Base-by-base conservation (phyloP, 108 stramenopile species). In the Chaetoceros muelleri region DNA sequence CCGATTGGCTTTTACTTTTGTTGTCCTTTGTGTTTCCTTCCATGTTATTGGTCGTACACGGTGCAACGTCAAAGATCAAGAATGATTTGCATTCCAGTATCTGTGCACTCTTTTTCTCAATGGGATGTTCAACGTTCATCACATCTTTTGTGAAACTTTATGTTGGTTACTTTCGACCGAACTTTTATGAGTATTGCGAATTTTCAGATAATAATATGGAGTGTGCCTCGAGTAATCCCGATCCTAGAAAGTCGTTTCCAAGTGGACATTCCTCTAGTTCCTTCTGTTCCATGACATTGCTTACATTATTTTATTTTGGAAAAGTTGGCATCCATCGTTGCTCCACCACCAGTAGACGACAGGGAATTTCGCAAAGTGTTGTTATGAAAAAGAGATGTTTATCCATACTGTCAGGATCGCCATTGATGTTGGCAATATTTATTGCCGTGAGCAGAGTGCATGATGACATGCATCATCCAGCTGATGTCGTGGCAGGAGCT, bases 381-480 rank as follows among this genome's bases (percentile, higher is more conserved):
- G n/a, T n/a, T n/a, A n/a, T n/a, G n/a, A n/a, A n/a, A n/a, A 40
- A 40, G 34, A 40, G 34, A 13, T 40, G 5, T 40, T 40, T 40
- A 10, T 10, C 34, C 13, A 40, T 40, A 40, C 34, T 40, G 5
- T 5, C 34, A 10, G 5, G 5, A 10, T 10, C 34, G 8, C 34
- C 34, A 10, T 10, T 40, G 34, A 10, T 40, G 8, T 40, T 40
- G 13, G 76, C 83, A 21, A 3, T 67, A 1, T 80, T 73, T 26
- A 64, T 80, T 46, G 71, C 74, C 10, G 55, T 57, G 16, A 69
- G 64, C 26, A 70, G 83, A 18, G 69, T 80, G 8, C 61, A 46
- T 19, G 79, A 84, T 69, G 78, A 80, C 45, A 46, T 54, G 23
- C 83, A 84, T 63, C 70, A 67, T 29, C 83, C 83, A 1, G 79